Conservation (phyloP, 192 early-diverging fungal species). For the Backusella australiensis region DNA sequence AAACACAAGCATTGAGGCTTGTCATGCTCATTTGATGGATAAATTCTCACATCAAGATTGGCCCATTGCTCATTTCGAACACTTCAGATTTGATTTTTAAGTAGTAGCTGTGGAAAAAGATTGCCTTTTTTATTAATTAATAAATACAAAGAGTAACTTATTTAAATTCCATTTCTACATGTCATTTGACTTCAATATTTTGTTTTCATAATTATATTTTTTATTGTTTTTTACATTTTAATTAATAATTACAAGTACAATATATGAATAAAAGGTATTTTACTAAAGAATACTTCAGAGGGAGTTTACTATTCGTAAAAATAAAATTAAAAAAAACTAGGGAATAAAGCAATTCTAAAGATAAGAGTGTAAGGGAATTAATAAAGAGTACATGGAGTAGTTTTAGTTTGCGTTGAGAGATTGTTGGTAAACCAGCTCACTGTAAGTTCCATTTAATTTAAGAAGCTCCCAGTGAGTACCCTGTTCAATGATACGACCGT, state of each 20-base stretch:
- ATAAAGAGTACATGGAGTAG: neutral
- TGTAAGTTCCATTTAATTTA: constrained; percentile 53
- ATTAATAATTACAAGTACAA: constrained; percentile 5
- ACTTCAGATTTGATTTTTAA: no score
- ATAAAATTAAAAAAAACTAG: neutral
- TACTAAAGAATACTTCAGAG: neutral
- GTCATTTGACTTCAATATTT: neutral
- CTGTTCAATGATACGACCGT: constrained; percentile 60
- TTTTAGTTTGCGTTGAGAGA: constrained; percentile 34
- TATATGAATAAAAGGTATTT: constrained; percentile 5
- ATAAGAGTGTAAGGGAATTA: neutral
- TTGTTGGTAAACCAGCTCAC: constrained; percentile 68
- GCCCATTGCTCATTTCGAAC: no score
- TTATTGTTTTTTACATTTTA: neutral
- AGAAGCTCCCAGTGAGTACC: constrained; percentile 64
- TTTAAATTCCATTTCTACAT: neutral
- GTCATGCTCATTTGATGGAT: neutral
- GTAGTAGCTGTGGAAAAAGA: no score
- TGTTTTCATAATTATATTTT: neutral
- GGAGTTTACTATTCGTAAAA: neutral
- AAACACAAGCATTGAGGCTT: neutral
- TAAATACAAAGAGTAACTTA: neutral
- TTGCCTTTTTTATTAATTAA: neutral
- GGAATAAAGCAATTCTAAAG: constrained; percentile 7
- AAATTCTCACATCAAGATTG: no score